Base-by-base conservation (phyloP, 176 grass and related monocot genomes). In the Elaeis guineensis region DNA sequence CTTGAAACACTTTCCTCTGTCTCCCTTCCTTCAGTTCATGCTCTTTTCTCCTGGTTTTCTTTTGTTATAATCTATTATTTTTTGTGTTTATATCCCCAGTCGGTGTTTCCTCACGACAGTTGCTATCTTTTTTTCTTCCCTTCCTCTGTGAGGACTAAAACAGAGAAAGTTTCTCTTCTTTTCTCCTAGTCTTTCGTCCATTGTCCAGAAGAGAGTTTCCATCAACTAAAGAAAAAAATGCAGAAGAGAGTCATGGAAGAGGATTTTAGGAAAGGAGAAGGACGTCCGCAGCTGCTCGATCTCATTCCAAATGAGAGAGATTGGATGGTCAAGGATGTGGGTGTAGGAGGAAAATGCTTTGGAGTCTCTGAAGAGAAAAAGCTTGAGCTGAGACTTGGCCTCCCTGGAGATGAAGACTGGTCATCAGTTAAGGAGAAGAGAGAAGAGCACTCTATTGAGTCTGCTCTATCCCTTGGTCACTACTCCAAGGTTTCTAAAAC, bases 311-410 rank as follows among this genome's bases (percentile, higher is more conserved):
- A 30, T 54, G 50, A 51, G 16, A 30, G 64, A 30, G 17, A 29
- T 1, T 66, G 64, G 64, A 30, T 15, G 16, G 50, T 19, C 17
- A 25, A 53, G 25, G 50, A 19, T 11, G 28, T 19, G 58, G 50
- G 5, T 39, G 4, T 25, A 28, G 16, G 65, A 8, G 8, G 50
- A 25, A 71, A 69, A 30, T 64, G 78, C 19, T 75, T 89, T 57
- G 72, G 77, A 12, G 70, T 57, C 0, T 75, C 61, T 15, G 86
- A 71, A 44, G 86, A 84, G 64, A 90, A 70, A 59, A 77, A 76
- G 35, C 85, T 89, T 6, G 85, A 86, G 76, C 82, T 89, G 30
- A 75, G 89, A 54, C 75, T 95, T 2, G 85, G 75, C 1, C 75
- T 83, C 5, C 89, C 89, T 23, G 78, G 4, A 52, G 77, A 64